A percentile compares a stretch with the other conserved stretches of the same genome.
Evolutionary conservation across 2,329 filamentous ascomycete genomes (phyloP).

Genomic region (Penicillium aurantiogriseum): DNA sequence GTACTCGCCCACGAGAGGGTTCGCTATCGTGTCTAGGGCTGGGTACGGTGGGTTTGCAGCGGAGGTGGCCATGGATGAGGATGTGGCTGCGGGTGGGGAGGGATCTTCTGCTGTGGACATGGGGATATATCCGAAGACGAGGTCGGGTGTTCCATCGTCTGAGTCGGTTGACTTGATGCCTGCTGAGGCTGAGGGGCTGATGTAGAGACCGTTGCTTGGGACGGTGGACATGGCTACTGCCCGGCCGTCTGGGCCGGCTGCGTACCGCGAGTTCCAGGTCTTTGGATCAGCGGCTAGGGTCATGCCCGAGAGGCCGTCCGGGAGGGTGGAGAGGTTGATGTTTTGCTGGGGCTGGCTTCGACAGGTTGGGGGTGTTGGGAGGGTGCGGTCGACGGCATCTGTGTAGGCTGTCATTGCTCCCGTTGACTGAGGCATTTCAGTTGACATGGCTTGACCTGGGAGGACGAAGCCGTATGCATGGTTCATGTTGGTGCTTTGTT

Average conservation of each 20-base stretch:
- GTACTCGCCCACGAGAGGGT: slow-evolving; percentile 18
- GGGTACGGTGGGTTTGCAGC: slow-evolving; percentile 11
- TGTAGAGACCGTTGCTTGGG: slow-evolving; percentile 21
- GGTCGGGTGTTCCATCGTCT: slow-evolving; percentile 25
- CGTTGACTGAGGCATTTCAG: slow-evolving; percentile 29
- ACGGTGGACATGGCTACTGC: slow-evolving; percentile 18
- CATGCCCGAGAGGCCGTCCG: slow-evolving; percentile 20
- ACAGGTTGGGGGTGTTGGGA: slow-evolving; percentile 35
- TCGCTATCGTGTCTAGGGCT: slow-evolving; percentile 19
- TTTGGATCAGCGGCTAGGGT: slow-evolving; percentile 23
- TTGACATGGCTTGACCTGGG: slow-evolving; percentile 27
- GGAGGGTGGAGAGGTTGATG: slow-evolving; percentile 14
- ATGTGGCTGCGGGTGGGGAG: not conserved
- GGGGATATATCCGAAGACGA: slow-evolving; percentile 32
- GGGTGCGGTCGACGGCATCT: slow-evolving; percentile 31
- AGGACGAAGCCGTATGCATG: slow-evolving; percentile 33
- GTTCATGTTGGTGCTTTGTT: slow-evolving; percentile 15
- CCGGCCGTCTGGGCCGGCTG: slow-evolving; percentile 1
- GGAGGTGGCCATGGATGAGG: slow-evolving; percentile 7
- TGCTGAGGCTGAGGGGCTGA: slow-evolving; percentile 9
- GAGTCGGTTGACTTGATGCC: slow-evolving; percentile 19
- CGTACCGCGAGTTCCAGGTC: slow-evolving; percentile 13
- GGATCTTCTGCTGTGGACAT: slow-evolving; percentile 21
- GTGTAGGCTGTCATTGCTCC: slow-evolving; percentile 23
- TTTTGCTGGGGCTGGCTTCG: slow-evolving; percentile 20